Percentiles rank a stretch among this genome's conserved stretches.
Conservation (phyloP, 345 rosid species). For the Cardamine chenopodiifolia region DNA sequence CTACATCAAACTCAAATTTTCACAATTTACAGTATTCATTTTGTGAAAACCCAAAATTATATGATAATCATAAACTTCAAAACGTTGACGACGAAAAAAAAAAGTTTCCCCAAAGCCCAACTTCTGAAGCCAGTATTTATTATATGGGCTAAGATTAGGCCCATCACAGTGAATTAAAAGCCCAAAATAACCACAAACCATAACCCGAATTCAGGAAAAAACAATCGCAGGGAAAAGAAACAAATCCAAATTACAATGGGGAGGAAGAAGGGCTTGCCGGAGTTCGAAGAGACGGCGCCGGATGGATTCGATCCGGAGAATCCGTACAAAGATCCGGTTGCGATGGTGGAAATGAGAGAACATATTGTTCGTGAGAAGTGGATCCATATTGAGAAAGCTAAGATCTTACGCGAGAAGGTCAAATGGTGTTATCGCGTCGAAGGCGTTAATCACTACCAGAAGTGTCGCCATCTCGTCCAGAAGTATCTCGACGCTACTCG, state of each 20-base stretch:
- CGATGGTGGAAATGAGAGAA: conserved; percentile 92
- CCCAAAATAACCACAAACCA: background rate
- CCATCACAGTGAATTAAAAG: background rate
- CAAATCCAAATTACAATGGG: conserved; percentile 53
- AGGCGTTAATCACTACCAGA: conserved; percentile 86
- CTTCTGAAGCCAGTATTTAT: background rate
- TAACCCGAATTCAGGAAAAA: background rate
- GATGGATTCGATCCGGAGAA: conserved; percentile 79
- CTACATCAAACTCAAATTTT: no score
- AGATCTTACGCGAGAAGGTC: conserved; percentile 79
- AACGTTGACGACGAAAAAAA: no score
- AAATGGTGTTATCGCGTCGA: conserved; percentile 92
- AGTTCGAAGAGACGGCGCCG: conserved; percentile 93
- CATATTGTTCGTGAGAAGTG: conserved; percentile 84
- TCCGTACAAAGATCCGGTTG: conserved; percentile 93
- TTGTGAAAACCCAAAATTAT: no score
- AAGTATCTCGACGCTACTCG: conserved; percentile 90
- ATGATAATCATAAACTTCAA: no score
- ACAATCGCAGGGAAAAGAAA: background rate
- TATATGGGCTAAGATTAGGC: background rate
- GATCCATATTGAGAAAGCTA: conserved; percentile 92
- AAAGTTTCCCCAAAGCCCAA: background rate
- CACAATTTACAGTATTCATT: no score
- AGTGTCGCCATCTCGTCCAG: conserved; percentile 80
- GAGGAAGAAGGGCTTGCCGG: conserved; percentile 72